phyloP scores from a whole-genome alignment of 768 basidiomycete genomes.

The Collybia sordida region DNA sequence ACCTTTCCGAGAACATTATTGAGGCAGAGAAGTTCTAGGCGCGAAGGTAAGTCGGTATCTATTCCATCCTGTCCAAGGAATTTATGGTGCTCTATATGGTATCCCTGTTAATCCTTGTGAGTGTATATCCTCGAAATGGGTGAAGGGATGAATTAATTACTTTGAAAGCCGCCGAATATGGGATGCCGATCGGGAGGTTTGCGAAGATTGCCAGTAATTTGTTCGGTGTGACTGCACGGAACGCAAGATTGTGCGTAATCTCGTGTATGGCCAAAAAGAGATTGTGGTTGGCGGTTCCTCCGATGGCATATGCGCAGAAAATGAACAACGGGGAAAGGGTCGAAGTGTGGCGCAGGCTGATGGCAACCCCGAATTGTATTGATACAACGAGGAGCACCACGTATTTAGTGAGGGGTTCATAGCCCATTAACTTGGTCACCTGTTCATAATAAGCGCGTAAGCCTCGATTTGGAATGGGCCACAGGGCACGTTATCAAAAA shows the following conservation, averaged over 20 bases:
- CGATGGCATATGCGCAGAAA: slow-evolving; percentile 77
- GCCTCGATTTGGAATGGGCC: too few relatives aligned
- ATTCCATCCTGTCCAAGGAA: slow-evolving; percentile 93
- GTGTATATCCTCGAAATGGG: background rate
- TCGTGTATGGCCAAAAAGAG: slow-evolving; percentile 98
- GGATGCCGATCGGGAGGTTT: slow-evolving; percentile 92
- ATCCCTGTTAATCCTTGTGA: slow-evolving; percentile 47
- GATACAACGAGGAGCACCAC: slow-evolving; percentile 81
- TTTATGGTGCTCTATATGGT: slow-evolving; percentile 97
- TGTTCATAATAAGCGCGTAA: slow-evolving; percentile 23
- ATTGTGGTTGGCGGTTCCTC: slow-evolving; percentile 97
- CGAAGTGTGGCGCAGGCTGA: slow-evolving; percentile 63
- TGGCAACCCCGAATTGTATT: slow-evolving; percentile 68
- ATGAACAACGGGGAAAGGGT: slow-evolving; percentile 75
- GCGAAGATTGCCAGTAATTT: slow-evolving; percentile 88
- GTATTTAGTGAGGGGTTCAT: slow-evolving; percentile 90
- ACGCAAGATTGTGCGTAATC: slow-evolving; percentile 97
- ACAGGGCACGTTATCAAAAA: background rate
- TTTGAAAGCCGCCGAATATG: slow-evolving; percentile 96
- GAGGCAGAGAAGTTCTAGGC: slow-evolving; percentile 78
- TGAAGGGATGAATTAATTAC: slow-evolving; percentile 33
- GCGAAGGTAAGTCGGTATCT: slow-evolving; percentile 93
- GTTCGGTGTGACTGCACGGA: slow-evolving; percentile 78
- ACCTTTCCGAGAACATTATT: slow-evolving; percentile 98
- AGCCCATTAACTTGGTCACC: slow-evolving; percentile 97